Conservation (phyloP, 163 green algal genomes). For the Prototheca cutis region DNA sequence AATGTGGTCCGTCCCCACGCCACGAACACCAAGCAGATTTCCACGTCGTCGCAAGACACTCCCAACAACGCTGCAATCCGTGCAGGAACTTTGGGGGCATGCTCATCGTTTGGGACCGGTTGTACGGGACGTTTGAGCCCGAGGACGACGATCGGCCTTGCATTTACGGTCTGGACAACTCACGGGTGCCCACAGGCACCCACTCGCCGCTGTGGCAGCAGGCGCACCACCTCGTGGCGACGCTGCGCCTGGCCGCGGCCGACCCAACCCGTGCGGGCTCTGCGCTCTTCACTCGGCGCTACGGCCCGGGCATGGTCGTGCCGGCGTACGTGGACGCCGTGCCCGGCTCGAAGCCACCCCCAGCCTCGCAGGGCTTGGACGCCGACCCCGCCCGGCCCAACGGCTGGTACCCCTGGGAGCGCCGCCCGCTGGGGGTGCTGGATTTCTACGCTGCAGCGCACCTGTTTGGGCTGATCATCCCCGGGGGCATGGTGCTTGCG, state of each 20-base stretch:
- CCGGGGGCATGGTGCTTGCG: background rate
- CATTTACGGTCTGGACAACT: slow-evolving; percentile 21
- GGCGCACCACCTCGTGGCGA: slow-evolving; percentile 10
- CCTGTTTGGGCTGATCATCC: background rate
- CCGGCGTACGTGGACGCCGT: slow-evolving; percentile 5
- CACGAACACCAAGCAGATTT: too few species aligned
- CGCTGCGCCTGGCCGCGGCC: slow-evolving; percentile 8
- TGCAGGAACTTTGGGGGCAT: slow-evolving; percentile 27
- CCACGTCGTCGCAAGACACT: too few species aligned
- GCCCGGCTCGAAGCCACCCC: background rate
- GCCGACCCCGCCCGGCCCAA: background rate
- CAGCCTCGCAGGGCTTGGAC: background rate
- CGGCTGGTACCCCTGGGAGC: slow-evolving; percentile 7
- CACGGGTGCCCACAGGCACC: slow-evolving; percentile 11
- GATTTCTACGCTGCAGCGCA: slow-evolving; percentile 9
- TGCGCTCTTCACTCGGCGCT: slow-evolving; percentile 4
- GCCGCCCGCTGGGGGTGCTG: slow-evolving; percentile 5
- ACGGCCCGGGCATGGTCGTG: slow-evolving; percentile 10
- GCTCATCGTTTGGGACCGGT: slow-evolving; percentile 35
- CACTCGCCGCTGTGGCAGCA: slow-evolving; percentile 28
- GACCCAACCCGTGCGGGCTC: background rate
- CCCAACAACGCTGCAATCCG: too few species aligned
- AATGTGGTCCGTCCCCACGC: too few species aligned
- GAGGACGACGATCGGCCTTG: slow-evolving; percentile 9
- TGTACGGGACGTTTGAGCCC: slow-evolving; percentile 31